These are phyloP conservation scores for Aspergillus chevalieri DNA, from an alignment of 2,329 filamentous ascomycete genomes.

Conservation along the genomic window DNA sequence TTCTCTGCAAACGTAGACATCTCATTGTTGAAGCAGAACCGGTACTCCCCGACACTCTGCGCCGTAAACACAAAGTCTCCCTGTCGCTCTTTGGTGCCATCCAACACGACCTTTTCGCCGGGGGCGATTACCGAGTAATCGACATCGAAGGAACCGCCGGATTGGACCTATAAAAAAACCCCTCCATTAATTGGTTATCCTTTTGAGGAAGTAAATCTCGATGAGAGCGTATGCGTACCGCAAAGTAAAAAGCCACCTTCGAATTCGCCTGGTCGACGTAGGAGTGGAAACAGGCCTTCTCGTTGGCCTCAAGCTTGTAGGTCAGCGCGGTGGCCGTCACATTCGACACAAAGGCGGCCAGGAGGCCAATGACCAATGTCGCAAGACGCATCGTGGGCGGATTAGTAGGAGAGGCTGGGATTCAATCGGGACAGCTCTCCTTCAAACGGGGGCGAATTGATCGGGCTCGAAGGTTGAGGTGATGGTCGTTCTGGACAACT, in stretches of 20 bases:
- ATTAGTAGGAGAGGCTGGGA: slow-evolving; percentile 10
- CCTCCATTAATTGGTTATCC: neutral
- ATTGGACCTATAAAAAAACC: slow-evolving; percentile 69
- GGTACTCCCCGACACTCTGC: slow-evolving; percentile 79
- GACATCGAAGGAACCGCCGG: slow-evolving; percentile 93
- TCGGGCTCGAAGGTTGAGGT: slow-evolving; percentile 19
- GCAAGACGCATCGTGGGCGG: slow-evolving; percentile 57
- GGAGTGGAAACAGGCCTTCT: slow-evolving; percentile 93
- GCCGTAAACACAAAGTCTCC: slow-evolving; percentile 98
- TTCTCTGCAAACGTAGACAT: slow-evolving; percentile 99
- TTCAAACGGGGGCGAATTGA: slow-evolving; percentile 13
- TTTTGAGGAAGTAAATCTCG: neutral
- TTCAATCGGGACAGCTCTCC: slow-evolving; percentile 9
- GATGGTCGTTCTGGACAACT: slow-evolving; percentile 24
- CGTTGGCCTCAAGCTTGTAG: slow-evolving; percentile 82
- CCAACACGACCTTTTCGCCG: slow-evolving; percentile 70
- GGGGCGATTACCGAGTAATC: slow-evolving; percentile 86
- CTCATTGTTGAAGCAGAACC: slow-evolving; percentile 97
- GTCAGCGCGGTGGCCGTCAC: slow-evolving; percentile 86
- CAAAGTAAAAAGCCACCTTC: slow-evolving; percentile 98
- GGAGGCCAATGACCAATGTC: slow-evolving; percentile 57
- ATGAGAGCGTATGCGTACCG: slow-evolving; percentile 53
- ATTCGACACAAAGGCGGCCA: slow-evolving; percentile 64
- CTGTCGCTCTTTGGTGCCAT: slow-evolving; percentile 85
- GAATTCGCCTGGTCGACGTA: slow-evolving; percentile 68